Conservation (phyloP, 345 rosid species). For the Salix purpurea region DNA sequence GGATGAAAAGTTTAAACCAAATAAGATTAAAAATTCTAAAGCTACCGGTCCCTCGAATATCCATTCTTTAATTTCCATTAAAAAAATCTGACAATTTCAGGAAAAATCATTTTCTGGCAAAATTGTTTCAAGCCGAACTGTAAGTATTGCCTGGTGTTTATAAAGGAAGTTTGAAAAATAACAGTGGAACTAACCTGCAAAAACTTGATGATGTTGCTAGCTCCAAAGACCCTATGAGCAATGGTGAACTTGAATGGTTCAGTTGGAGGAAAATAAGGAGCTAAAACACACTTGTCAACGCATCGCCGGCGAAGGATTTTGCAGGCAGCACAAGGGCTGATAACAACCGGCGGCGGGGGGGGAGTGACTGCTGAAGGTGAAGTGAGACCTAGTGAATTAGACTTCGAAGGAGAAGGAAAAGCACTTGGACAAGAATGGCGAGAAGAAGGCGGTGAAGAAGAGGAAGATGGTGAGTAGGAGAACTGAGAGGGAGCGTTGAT, state of each 20-base stretch:
- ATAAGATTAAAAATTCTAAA: not conserved
- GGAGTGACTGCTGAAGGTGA: constrained; percentile 12
- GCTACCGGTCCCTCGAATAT: not conserved
- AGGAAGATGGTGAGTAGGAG: constrained; percentile 15
- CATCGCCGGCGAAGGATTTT: constrained; percentile 70
- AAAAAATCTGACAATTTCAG: not conserved
- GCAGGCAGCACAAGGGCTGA: constrained; percentile 76
- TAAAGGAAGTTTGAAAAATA: not conserved
- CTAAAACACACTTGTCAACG: constrained; percentile 54
- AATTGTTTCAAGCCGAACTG: not conserved
- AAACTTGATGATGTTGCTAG: constrained; percentile 62
- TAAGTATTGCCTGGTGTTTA: not conserved
- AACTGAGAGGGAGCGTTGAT: constrained; percentile 6
- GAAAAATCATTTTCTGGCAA: not conserved
- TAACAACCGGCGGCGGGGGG: constrained; percentile 25
- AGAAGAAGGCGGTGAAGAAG: constrained; percentile 15
- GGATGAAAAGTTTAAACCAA: not conserved
- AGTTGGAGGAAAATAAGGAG: constrained; percentile 74
- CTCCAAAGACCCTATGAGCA: constrained; percentile 66
- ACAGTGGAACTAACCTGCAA: constrained; percentile 41
- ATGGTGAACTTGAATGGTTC: constrained; percentile 65
- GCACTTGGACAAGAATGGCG: not conserved
- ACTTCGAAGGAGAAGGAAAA: not conserved
- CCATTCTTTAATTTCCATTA: not conserved
- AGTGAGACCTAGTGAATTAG: constrained; percentile 4